Base-by-base conservation (phyloP, 2,329 filamentous ascomycete genomes). In the Colletotrichum ledebouriae region DNA sequence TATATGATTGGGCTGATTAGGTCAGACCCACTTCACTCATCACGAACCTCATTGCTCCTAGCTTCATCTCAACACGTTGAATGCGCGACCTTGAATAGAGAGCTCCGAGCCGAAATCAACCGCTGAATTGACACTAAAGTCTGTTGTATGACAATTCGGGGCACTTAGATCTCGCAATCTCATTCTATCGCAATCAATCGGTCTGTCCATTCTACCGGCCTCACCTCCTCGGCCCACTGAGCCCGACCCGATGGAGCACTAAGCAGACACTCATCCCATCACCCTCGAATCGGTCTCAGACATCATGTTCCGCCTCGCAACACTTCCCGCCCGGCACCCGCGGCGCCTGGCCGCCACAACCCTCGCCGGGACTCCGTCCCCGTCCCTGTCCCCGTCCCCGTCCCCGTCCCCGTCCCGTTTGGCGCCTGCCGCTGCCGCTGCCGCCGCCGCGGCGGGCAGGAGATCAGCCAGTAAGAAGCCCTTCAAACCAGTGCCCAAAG, bases 11-110 rank as follows among this genome's bases (percentile, higher is more conserved):
- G 70, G 70, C 12, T 52, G 42, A 37, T 22, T 22, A 65, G 29
- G 9, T 33, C 63, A 3, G 75, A 73, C 20, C 61, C 65, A 60
- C 61, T 44, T 65, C 55, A 60, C 59, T 59, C 47, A 39, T 52
- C 55, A 39, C 33, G 61, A 44, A 56, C 46, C 53, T 39, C 52
- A 53, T 17, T 58, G n/a, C 52, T 25, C 33, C 34, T 10, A 50
- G 66, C 55, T 60, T 59, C 49, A 56, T 55, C 9, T 60, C 44
- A 53, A 6, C 62, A 65, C 46, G 22, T 25, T 46, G 4, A 17
- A 42, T 11, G 11, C 37, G 37, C 37, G 13, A 15, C 13, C 13
- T 11, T 39, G 37, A 39, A 2, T 4, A 15, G 3, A 12, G 3
- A 15, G 13, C 37, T 39, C 29, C 2, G 2, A 29, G 29, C 29